Base-by-base conservation (phyloP, 306 rosid genomes). In the Castanea mollissima region DNA sequence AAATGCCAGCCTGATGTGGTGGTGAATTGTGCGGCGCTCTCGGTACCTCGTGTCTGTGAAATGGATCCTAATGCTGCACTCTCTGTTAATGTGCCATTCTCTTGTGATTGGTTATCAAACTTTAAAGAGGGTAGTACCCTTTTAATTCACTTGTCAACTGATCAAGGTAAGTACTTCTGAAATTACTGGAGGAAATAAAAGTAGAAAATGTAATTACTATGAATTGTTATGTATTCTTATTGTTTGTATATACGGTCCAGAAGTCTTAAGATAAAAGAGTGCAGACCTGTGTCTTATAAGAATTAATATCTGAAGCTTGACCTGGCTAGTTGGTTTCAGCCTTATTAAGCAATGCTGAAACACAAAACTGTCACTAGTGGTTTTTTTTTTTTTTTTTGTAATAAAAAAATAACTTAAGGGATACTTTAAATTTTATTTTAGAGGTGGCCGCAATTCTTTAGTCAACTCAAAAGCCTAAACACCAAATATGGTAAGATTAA, bases 21-120 rank as follows among this genome's bases (percentile, higher is more conserved):
- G 77, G 87, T 95, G 77, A 92, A 92, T 81, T 92, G 99, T 77
- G 97, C 97, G 74, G 98, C 99, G 65, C 81, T 92, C 72, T 92
- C 99, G 16, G 91, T 85, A 18, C 99, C 99, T 55, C 98, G 90
- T 69, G 90, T 90, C 60, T 95, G 98, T 80, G 99, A 92, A 83
- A 80, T 38, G 2, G 92, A 92, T 85, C 92, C 94, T 68, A 87
- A 64, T 89, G 86, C 90, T 70, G 94, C 99, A 55, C 77, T 85
- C 85, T 89, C 93, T 81, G 81, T 92, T 54, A 95, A 92, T 68
- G 97, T 92, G 77, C 98, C 99, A 63, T 85, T 83, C 94, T 78
- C 91, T 95, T 78, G 89, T 7, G 83, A 83, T 74, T 95, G 99
- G 98, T 55, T 92, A 80, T 86, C 77, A 35, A 86, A 89, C 87